Conservation (phyloP, 768 basidiomycete genomes). For the Mycena belliarum region DNA sequence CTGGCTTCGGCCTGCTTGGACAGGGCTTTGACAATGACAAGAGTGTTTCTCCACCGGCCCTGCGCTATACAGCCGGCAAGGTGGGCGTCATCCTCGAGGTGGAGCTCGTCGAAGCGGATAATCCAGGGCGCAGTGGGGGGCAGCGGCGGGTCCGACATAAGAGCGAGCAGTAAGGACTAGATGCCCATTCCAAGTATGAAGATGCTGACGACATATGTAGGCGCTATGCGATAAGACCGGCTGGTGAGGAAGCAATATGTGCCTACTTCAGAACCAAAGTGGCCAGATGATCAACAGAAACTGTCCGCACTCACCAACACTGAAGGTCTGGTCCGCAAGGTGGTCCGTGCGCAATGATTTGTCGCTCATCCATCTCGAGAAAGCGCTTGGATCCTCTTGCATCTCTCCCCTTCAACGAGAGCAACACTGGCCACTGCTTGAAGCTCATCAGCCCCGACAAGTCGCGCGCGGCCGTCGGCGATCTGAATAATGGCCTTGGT, state of each 20-base stretch:
- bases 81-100: slow-evolving; percentile 14
- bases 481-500: too few species aligned
- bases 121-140: slow-evolving; percentile 17
- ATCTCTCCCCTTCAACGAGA: too few species aligned
- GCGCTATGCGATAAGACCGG: slow-evolving; percentile 9
- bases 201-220: slow-evolving; percentile 8
- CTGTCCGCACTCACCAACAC: too few species aligned
- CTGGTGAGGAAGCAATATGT: too few species aligned
- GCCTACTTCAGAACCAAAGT: too few species aligned
- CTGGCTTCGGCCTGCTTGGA: slow-evolving; percentile 9
- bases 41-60: slow-evolving; percentile 12
- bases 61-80: slow-evolving; percentile 12
- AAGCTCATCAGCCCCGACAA: too few species aligned
- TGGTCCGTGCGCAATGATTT: too few species aligned
- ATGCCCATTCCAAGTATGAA: background rate
- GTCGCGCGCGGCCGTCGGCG: too few species aligned
- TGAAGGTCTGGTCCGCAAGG: too few species aligned
- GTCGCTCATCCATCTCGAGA: too few species aligned
- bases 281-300: slow-evolving; percentile 2
- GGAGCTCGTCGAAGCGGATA: slow-evolving; percentile 11
- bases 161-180: background rate
- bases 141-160: slow-evolving; percentile 16
- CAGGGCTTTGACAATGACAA: slow-evolving; percentile 20
- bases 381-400: too few species aligned
- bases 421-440: too few species aligned